Evolutionary conservation across 768 basidiomycete genomes (phyloP).

Genomic region (Sutorius australiensis): DNA sequence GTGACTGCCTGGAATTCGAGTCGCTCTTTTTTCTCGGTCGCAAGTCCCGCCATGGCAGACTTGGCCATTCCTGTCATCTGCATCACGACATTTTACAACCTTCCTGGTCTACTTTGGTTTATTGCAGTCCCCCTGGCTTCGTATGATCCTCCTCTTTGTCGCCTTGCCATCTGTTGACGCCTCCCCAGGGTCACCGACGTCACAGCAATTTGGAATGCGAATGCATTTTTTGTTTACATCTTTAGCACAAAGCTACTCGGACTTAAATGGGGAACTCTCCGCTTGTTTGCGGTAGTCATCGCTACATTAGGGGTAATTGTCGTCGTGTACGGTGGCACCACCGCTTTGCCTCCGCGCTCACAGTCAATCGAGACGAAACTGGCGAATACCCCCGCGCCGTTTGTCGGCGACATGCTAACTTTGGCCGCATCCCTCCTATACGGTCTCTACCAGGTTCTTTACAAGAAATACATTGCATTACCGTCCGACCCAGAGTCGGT

Average conservation of each 20-base stretch:
- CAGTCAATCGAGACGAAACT: constrained; percentile 10
- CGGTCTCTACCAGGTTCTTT: constrained; percentile 78
- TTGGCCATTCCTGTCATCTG: constrained; percentile 31
- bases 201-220: constrained; percentile 86
- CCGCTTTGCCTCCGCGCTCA: constrained; percentile 20
- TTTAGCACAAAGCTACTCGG: constrained; percentile 72
- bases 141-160: constrained; percentile 40
- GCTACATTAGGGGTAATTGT: constrained; percentile 78
- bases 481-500: constrained; percentile 57
- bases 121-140: constrained; percentile 63
- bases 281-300: constrained; percentile 67
- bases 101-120: constrained; percentile 75
- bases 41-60: constrained; percentile 28
- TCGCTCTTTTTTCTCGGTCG: constrained; percentile 1
- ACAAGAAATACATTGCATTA: constrained; percentile 75
- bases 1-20: constrained; percentile 9
- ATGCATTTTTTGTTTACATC: constrained; percentile 88
- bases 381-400: constrained; percentile 42
- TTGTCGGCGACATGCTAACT: constrained; percentile 72
- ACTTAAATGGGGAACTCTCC: constrained; percentile 58
- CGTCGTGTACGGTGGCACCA: constrained; percentile 77
- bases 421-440: constrained; percentile 69
- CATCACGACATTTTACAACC: constrained; percentile 46
- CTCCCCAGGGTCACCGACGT: constrained; percentile 69
- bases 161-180: constrained; percentile 3